Conservation (phyloP, 495 filamentous ascomycete species). For the Oidiodendron maius region DNA sequence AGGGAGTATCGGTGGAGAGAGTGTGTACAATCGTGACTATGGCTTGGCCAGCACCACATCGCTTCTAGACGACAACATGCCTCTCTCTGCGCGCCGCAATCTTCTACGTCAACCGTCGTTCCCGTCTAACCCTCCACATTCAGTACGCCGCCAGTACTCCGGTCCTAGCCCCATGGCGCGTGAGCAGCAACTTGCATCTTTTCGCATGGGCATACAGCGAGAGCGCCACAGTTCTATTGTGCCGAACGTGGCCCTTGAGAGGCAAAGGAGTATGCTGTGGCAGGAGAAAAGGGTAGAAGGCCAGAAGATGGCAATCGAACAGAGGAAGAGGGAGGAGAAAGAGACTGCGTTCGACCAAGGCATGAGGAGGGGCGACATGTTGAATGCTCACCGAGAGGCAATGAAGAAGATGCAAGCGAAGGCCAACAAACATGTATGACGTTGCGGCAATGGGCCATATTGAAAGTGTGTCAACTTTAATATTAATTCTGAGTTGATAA, state of each 20-base stretch:
- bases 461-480: too few species aligned
- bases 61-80: constrained; percentile 54
- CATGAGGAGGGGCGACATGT: constrained; percentile 72
- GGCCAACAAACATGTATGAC: constrained; percentile 42
- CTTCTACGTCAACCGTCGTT: constrained; percentile 42
- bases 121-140: constrained; percentile 38
- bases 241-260: constrained; percentile 32
- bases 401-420: constrained; percentile 77
- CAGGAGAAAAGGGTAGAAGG: constrained; percentile 41
- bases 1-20: too few species aligned
- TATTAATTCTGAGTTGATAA: too few species aligned
- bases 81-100: constrained; percentile 62
- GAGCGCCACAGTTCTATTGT: constrained; percentile 40
- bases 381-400: constrained; percentile 73
- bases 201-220: constrained; percentile 64
- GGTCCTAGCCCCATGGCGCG: constrained; percentile 37
- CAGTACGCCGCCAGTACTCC: constrained; percentile 41
- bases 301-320: constrained; percentile 36
- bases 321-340: constrained; percentile 34
- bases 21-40: constrained; percentile 16
- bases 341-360: constrained; percentile 60
- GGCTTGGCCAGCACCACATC: constrained; percentile 26
- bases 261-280: constrained; percentile 35
- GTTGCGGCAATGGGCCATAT: too few species aligned
- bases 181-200: constrained; percentile 64